These are phyloP conservation scores for Dothistroma septosporum DNA, from an alignment of 2,329 filamentous ascomycete species.

Conservation along the genomic window DNA sequence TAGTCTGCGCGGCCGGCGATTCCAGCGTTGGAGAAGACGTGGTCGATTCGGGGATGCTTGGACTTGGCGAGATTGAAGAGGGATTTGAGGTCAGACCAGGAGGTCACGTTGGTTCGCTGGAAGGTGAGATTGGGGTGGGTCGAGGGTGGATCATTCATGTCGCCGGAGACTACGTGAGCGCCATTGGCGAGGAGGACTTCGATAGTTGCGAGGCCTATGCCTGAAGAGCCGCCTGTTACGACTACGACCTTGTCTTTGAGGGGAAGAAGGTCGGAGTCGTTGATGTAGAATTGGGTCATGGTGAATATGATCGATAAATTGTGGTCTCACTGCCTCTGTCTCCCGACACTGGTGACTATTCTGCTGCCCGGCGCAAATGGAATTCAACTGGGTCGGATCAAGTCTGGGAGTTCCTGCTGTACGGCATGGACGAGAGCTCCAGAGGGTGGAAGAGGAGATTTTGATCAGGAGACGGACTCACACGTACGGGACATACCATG, in stretches of 20 bases:
- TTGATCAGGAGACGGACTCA: too few relatives aligned
- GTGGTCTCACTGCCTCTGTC: too few relatives aligned
- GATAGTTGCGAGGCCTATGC: slow-evolving; percentile 57
- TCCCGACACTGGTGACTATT: too few relatives aligned
- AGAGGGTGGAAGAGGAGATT: too few relatives aligned
- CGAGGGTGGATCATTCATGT: slow-evolving; percentile 45
- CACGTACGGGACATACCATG: background rate
- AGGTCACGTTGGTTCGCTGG: slow-evolving; percentile 46
- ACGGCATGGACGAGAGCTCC: too few relatives aligned
- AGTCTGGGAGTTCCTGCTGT: too few relatives aligned
- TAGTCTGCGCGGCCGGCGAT: slow-evolving; percentile 44
- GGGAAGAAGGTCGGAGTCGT: slow-evolving; percentile 21
- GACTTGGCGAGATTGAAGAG: slow-evolving; percentile 52
- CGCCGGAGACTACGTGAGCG: slow-evolving; percentile 53
- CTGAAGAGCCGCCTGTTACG: slow-evolving; percentile 53
- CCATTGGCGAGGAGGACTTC: slow-evolving; percentile 50
- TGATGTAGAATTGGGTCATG: slow-evolving; percentile 29
- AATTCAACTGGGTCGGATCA: too few relatives aligned
- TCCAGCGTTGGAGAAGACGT: slow-evolving; percentile 55
- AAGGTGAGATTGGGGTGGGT: slow-evolving; percentile 37
- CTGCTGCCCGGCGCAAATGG: too few relatives aligned
- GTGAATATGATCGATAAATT: background rate
- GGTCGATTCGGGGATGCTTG: slow-evolving; percentile 43
- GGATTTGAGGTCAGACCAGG: slow-evolving; percentile 48
- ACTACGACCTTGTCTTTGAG: slow-evolving; percentile 26